Percentiles rank a stretch among this genome's conserved stretches.
phyloP scores from a whole-genome alignment of 192 early-diverging fungal genomes.

The Allomyces macrogynus region DNA sequence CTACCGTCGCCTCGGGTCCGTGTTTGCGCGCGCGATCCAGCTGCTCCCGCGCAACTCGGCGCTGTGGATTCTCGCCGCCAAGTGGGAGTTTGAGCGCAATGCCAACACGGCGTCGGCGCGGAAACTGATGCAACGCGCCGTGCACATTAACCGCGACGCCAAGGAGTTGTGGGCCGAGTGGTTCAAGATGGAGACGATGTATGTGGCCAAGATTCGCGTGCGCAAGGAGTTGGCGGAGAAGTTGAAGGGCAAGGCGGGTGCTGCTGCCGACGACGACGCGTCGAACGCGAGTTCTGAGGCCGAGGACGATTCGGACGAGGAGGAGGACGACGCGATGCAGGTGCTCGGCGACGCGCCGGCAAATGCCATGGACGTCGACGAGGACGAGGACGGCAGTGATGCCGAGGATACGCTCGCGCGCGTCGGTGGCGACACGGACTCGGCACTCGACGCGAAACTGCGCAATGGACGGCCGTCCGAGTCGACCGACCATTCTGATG shows the following conservation, averaged over 20 bases:
- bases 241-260: not conserved
- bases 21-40: slow-evolving; percentile 69
- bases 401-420: slow-evolving; percentile 33
- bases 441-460: not conserved
- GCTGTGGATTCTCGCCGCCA: slow-evolving; percentile 82
- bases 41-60: slow-evolving; percentile 57
- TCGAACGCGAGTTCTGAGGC: slow-evolving; percentile 16
- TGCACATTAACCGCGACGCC: slow-evolving; percentile 57
- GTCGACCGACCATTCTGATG: not conserved
- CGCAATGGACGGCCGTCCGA: not conserved
- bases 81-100: slow-evolving; percentile 72
- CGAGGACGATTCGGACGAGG: slow-evolving; percentile 13
- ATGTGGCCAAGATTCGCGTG: slow-evolving; percentile 64
- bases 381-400: slow-evolving; percentile 10
- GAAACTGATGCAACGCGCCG: slow-evolving; percentile 56
- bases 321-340: slow-evolving; percentile 17
- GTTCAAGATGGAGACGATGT: slow-evolving; percentile 76
- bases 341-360: slow-evolving; percentile 15
- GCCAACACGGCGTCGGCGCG: slow-evolving; percentile 60
- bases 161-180: slow-evolving; percentile 76
- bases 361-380: slow-evolving; percentile 23
- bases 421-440: slow-evolving; percentile 21
- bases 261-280: not conserved
- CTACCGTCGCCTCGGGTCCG: slow-evolving; percentile 38
- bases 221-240: slow-evolving; percentile 58